Conservation (phyloP, 345 rosid species). For the Bruguiera gymnorhiza region DNA sequence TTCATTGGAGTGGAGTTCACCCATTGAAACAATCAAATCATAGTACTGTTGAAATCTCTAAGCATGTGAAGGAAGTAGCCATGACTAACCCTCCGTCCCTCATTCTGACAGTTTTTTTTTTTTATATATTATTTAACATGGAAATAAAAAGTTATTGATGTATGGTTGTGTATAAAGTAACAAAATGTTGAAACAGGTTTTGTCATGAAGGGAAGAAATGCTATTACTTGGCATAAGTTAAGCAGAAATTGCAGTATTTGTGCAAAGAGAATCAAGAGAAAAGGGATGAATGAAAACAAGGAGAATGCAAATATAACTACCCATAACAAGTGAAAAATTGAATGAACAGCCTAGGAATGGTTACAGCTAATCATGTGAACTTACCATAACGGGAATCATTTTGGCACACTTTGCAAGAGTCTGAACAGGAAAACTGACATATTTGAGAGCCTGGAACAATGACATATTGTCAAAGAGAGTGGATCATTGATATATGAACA, state of each 20-base stretch:
- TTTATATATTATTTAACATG: too few relatives aligned
- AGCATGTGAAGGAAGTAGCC: background rate
- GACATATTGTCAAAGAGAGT: slow-evolving; percentile 14
- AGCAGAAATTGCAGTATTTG: background rate
- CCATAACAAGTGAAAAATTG: slow-evolving; percentile 3
- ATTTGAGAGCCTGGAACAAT: slow-evolving; percentile 76
- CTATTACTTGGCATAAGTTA: background rate
- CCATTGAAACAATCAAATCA: too few relatives aligned
- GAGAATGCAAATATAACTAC: background rate
- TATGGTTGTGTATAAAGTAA: too few relatives aligned
- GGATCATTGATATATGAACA: slow-evolving; percentile 1
- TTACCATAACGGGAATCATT: slow-evolving; percentile 98
- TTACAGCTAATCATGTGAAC: slow-evolving; percentile 14
- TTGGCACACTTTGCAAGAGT: slow-evolving; percentile 94
- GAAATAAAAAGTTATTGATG: too few relatives aligned
- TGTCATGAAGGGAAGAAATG: background rate
- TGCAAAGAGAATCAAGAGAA: background rate
- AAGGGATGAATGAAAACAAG: background rate
- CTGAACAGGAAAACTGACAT: slow-evolving; percentile 95
- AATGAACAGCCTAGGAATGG: background rate
- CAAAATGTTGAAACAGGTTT: background rate
- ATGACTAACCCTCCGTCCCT: background rate
- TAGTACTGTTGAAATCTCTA: background rate
- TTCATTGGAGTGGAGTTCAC: too few relatives aligned
- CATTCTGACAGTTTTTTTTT: too few relatives aligned